Evolutionary conservation across 2,329 filamentous ascomycete genomes (phyloP).

Genomic region (Neurospora sp.): DNA sequence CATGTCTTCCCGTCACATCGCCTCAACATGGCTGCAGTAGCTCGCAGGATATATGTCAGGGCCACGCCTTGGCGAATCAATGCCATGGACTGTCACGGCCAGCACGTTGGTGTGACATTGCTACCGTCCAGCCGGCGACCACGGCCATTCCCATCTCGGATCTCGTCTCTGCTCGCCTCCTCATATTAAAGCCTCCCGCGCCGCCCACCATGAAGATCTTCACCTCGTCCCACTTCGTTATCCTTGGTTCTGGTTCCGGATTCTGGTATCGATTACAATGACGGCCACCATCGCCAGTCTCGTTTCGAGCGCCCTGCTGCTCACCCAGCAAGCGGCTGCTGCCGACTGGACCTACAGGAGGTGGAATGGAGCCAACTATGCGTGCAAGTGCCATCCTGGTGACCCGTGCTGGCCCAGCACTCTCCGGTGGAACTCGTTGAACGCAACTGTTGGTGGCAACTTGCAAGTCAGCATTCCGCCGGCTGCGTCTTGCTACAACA

Average conservation of each 20-base stretch:
- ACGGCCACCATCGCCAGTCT: slow-evolving; percentile 7
- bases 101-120: not conserved
- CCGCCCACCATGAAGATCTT: not conserved
- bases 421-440: slow-evolving; percentile 19
- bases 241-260: not conserved
- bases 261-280: slow-evolving; percentile 5
- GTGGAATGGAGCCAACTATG: slow-evolving; percentile 14
- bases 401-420: slow-evolving; percentile 19
- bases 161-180: not conserved
- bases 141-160: not conserved
- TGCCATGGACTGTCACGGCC: not conserved
- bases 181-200: not conserved
- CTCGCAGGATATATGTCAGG: not conserved
- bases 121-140: not conserved
- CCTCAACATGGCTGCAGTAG: not conserved
- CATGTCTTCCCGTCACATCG: not conserved
- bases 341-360: slow-evolving; percentile 8
- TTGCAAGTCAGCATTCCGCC: slow-evolving; percentile 24
- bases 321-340: slow-evolving; percentile 1
- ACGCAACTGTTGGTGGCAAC: slow-evolving; percentile 27
- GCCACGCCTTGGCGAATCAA: not conserved
- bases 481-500: slow-evolving; percentile 25
- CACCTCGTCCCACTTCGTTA: not conserved
- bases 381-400: slow-evolving; percentile 20
- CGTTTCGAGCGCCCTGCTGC: slow-evolving; percentile 9